Conservation (phyloP, 2,329 filamentous ascomycete species). For the Phyllosticta citrichinensis region DNA sequence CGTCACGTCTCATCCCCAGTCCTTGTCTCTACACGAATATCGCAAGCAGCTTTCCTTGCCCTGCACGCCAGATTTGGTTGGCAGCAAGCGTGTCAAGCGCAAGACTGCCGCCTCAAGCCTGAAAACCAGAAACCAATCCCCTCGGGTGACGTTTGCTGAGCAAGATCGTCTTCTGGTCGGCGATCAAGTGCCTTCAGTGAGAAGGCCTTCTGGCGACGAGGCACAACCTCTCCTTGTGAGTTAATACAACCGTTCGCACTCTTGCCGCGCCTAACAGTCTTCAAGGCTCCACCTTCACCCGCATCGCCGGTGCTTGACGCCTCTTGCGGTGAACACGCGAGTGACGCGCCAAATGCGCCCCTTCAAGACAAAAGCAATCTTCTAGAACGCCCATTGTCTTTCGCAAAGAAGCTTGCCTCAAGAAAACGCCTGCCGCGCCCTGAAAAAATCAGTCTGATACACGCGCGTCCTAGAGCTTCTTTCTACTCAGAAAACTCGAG, state of each 20-base stretch:
- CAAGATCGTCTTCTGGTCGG: conserved; percentile 23
- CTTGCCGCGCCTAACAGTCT: not conserved
- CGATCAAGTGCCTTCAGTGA: conserved; percentile 16
- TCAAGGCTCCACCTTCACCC: not conserved
- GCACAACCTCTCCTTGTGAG: not conserved
- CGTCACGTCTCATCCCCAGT: conserved; percentile 22
- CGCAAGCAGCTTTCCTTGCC: conserved; percentile 28
- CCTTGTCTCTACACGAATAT: conserved; percentile 30
- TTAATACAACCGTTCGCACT: not conserved
- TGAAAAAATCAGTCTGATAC: conserved; percentile 1
- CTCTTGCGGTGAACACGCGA: not conserved
- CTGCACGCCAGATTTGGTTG: conserved; percentile 18
- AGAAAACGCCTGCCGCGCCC: conserved; percentile 11
- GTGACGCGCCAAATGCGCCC: not conserved
- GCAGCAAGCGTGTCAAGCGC: conserved; percentile 26
- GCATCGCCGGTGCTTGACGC: not conserved
- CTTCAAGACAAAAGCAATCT: conserved; percentile 12
- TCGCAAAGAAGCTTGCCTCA: not conserved
- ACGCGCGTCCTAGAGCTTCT: conserved; percentile 1
- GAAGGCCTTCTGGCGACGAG: conserved; percentile 12
- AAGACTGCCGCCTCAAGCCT: conserved; percentile 26
- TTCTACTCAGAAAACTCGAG: conserved; percentile 15
- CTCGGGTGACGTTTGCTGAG: not conserved
- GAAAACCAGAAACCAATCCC: conserved; percentile 21
- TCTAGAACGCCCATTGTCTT: not conserved